These are phyloP conservation scores for Akanthomyces lecanii DNA, from an alignment of 2,329 filamentous ascomycete species.

Conservation along the genomic window DNA sequence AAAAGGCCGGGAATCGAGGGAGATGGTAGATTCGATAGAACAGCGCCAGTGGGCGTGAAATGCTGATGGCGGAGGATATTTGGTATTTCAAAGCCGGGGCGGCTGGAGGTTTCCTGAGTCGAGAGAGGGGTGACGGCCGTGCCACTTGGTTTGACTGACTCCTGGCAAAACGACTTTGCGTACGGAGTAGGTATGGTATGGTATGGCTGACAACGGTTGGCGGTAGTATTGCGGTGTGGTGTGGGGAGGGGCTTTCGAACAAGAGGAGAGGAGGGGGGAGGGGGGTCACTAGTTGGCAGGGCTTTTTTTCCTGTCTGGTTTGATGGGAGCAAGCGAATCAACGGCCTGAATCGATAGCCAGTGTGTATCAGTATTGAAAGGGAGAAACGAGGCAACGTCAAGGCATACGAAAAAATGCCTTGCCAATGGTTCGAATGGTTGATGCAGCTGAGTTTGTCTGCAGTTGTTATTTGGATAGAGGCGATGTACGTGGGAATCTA, in stretches of 20 bases:
- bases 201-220: constrained; percentile 14
- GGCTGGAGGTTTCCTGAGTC: neutral
- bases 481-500: too few species aligned
- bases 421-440: too few species aligned
- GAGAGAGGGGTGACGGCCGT: constrained; percentile 16
- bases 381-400: neutral
- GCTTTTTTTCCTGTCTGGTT: neutral
- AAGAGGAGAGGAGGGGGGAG: neutral
- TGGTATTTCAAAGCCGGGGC: neutral
- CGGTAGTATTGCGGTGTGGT: constrained; percentile 12
- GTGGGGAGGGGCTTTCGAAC: constrained; percentile 2
- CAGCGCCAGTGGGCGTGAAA: neutral
- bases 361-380: too few species aligned
- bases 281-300: neutral
- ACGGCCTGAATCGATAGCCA: neutral
- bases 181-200: neutral
- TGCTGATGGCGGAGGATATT: neutral
- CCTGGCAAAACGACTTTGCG: constrained; percentile 3
- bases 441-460: too few species aligned
- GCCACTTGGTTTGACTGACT: constrained; percentile 12
- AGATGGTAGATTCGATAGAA: neutral
- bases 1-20: neutral
- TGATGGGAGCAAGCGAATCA: neutral
- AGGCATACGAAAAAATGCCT: too few species aligned
- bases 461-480: too few species aligned